phyloP scores from a whole-genome alignment of 1,139 yeast species.

The Yamadazyma atmosphaerica region DNA sequence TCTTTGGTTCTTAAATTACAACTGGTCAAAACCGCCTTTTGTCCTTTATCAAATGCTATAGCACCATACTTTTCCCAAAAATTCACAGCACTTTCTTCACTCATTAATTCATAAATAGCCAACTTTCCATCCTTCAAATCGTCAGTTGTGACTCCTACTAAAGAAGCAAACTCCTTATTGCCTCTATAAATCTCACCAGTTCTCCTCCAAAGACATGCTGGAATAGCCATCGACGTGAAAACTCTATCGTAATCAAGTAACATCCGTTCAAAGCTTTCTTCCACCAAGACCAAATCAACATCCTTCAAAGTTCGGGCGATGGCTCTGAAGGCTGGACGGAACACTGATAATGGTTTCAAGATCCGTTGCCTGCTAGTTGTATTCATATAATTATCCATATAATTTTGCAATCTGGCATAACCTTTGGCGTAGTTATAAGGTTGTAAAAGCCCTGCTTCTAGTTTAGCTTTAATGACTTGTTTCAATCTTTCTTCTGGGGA shows the following conservation, averaged over 20 bases:
- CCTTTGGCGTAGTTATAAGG: conserved; percentile 96
- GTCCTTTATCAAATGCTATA: conserved; percentile 93
- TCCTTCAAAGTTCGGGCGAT: conserved; percentile 89
- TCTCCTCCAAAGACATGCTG: conserved; percentile 96
- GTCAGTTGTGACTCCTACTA: conserved; percentile 91
- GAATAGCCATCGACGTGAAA: conserved; percentile 96
- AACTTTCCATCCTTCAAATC: conserved; percentile 89
- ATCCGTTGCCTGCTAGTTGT: conserved; percentile 83
- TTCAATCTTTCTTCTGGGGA: conserved; percentile 93
- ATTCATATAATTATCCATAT: conserved; percentile 94
- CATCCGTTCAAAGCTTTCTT: conserved; percentile 94
- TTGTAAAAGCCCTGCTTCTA: conserved; percentile 89
- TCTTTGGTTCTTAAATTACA: conserved; percentile 85
- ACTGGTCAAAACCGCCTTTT: conserved; percentile 90
- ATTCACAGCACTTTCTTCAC: conserved; percentile 96
- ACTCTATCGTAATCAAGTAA: conserved; percentile 91
- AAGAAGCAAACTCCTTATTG: conserved; percentile 92
- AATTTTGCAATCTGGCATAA: conserved; percentile 83
- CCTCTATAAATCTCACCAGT: conserved; percentile 97
- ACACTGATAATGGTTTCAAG: conserved; percentile 78
- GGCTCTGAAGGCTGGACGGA: conserved; percentile 92
- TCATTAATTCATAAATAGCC: conserved; percentile 92
- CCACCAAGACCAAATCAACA: conserved; percentile 88
- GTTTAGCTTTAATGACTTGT: conserved; percentile 93
- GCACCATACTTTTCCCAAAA: conserved; percentile 98